Evolutionary conservation across 257 asterid genomes (phyloP).

Genomic region (Anisodus tanguticus): DNA sequence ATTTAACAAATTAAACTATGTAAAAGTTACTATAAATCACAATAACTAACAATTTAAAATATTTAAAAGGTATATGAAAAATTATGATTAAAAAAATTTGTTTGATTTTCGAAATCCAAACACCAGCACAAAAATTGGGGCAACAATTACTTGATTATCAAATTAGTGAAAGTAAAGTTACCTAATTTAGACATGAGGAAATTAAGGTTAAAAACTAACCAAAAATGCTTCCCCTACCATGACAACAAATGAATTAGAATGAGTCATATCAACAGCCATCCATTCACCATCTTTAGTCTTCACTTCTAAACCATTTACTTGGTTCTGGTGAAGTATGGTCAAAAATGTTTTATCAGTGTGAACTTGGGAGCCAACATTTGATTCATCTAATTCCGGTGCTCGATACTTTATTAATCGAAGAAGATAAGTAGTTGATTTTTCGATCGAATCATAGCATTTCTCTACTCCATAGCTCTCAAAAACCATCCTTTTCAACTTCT

Average conservation of each 20-base stretch:
- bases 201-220: constrained; percentile 33
- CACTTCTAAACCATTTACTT: constrained; percentile 45
- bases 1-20: too few species aligned
- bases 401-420: constrained; percentile 48
- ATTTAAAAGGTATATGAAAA: too few species aligned
- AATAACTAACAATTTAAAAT: too few species aligned
- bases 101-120: too few species aligned
- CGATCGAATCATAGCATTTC: constrained; percentile 34
- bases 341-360: constrained; percentile 60
- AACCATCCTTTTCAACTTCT: constrained; percentile 53
- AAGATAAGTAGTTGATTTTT: constrained; percentile 42
- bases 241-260: constrained; percentile 43
- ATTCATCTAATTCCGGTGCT: constrained; percentile 33
- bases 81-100: too few species aligned
- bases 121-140: too few species aligned
- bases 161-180: too few species aligned
- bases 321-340: constrained; percentile 49
- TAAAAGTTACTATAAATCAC: too few species aligned
- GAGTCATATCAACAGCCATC: constrained; percentile 47
- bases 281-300: constrained; percentile 43
- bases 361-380: constrained; percentile 44
- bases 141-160: too few species aligned
- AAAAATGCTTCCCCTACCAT: constrained; percentile 57
- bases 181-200: too few species aligned
- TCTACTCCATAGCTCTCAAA: constrained; percentile 40